Percentiles rank a stretch among this genome's conserved stretches.
These are phyloP conservation scores for Tuctoria greenei DNA, from an alignment of 176 grass and related monocot species.

Conservation along the genomic window DNA sequence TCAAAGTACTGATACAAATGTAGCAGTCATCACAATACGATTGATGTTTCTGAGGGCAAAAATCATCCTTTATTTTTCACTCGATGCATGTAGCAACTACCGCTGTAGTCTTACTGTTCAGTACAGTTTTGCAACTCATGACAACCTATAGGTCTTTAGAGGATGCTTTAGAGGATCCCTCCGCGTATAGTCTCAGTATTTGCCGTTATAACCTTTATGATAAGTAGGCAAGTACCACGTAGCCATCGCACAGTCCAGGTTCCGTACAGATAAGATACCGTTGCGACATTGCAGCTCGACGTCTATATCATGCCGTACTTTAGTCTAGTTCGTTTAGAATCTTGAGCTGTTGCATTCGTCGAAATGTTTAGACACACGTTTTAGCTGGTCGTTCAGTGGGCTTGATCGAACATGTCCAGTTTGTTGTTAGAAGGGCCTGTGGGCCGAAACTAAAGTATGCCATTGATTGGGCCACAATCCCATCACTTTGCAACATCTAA, in stretches of 20 bases:
- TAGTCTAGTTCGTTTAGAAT: background rate
- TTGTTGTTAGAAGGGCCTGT: background rate
- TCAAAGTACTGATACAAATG: background rate
- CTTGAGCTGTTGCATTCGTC: background rate
- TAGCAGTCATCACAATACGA: background rate
- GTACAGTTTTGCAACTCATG: background rate
- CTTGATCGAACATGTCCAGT: background rate
- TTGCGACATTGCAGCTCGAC: background rate
- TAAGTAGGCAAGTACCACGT: constrained; percentile 5
- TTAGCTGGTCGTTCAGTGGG: background rate
- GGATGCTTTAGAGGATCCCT: no score
- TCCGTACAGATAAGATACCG: constrained; percentile 17
- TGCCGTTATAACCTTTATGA: no score
- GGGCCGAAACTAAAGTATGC: background rate
- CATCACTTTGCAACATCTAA: background rate
- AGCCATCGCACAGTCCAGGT: constrained; percentile 21
- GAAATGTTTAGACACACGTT: background rate
- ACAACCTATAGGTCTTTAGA: background rate
- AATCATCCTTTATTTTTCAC: background rate
- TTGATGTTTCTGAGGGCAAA: background rate
- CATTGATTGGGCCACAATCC: background rate
- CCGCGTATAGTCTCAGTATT: no score
- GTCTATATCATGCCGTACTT: background rate
- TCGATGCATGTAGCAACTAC: background rate
- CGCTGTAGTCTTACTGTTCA: background rate